Evolutionary conservation across 2,329 filamentous ascomycete genomes (phyloP).

Genomic region (Calonectria ilicicola): DNA sequence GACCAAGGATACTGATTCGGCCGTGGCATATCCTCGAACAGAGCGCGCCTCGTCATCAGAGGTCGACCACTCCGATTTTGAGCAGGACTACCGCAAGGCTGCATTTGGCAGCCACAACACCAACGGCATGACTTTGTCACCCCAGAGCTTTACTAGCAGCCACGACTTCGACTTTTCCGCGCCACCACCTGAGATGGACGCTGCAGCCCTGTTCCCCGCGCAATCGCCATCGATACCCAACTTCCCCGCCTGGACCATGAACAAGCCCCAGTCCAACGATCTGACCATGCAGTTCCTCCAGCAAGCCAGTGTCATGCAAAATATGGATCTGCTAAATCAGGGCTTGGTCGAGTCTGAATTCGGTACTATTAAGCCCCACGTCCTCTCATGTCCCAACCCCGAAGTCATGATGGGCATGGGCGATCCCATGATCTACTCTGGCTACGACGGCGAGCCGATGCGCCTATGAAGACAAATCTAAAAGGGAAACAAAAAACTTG

Average conservation of each 20-base stretch:
- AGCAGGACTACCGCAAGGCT: conserved; percentile 64
- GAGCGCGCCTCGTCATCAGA: conserved; percentile 68
- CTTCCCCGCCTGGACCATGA: conserved; percentile 48
- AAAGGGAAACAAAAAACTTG: background rate
- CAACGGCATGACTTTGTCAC: conserved; percentile 63
- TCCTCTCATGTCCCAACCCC: conserved; percentile 63
- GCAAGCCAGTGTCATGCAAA: conserved; percentile 55
- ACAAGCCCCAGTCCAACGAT: conserved; percentile 42
- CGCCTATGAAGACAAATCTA: conserved; percentile 46
- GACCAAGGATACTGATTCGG: conserved; percentile 42
- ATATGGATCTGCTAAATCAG: conserved; percentile 61
- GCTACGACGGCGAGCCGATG: conserved; percentile 61
- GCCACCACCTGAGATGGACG: conserved; percentile 48
- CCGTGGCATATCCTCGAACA: conserved; percentile 42
- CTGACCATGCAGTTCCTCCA: conserved; percentile 56
- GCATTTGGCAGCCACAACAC: conserved; percentile 55
- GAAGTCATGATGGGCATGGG: conserved; percentile 69
- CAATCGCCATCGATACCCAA: conserved; percentile 49
- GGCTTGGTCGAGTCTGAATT: conserved; percentile 65
- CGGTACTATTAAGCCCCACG: conserved; percentile 67
- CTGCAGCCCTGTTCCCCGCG: conserved; percentile 49
- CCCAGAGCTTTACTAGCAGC: conserved; percentile 61
- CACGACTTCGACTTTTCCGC: conserved; percentile 52
- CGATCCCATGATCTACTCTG: conserved; percentile 70
- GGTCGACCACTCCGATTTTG: conserved; percentile 66